Conservation (phyloP, 176 grass and related monocot genomes). For the Elaeis guineensis region DNA sequence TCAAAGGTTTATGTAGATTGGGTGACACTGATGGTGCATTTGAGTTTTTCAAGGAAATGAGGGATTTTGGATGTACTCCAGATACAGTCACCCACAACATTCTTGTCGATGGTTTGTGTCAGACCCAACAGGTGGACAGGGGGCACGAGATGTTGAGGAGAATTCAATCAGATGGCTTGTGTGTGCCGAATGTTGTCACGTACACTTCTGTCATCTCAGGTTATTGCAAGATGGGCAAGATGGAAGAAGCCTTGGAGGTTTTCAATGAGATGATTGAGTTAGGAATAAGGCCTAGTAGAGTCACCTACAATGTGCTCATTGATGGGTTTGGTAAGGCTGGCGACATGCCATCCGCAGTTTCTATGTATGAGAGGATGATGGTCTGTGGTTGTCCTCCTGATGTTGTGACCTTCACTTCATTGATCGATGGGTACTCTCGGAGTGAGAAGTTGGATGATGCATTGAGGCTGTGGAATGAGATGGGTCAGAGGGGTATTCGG, state of each 20-base stretch:
- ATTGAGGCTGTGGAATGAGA: conserved; percentile 62
- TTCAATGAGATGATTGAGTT: conserved; percentile 61
- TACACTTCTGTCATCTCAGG: conserved; percentile 77
- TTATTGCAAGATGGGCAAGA: conserved; percentile 60
- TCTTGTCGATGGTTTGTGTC: conserved; percentile 69
- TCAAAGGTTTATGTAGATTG: conserved; percentile 56
- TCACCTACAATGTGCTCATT: conserved; percentile 93
- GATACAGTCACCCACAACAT: conserved; percentile 79
- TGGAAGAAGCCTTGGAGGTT: conserved; percentile 52
- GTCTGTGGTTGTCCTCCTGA: conserved; percentile 44
- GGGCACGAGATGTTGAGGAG: conserved; percentile 50
- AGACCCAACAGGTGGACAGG: conserved; percentile 38
- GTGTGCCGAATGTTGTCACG: conserved; percentile 67
- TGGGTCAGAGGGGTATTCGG: conserved; percentile 38
- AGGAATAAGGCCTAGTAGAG: conserved; percentile 41
- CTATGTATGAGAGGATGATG: conserved; percentile 69
- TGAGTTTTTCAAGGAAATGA: conserved; percentile 51
- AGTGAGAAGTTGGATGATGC: conserved; percentile 58
- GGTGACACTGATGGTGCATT: conserved; percentile 60
- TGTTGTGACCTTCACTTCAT: conserved; percentile 85
- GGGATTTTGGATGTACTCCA: conserved; percentile 51
- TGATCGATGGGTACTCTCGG: conserved; percentile 91
- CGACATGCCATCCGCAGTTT: conserved; percentile 41
- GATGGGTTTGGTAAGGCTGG: conserved; percentile 76
- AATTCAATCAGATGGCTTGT: conserved; percentile 50